Percentiles rank a stretch among this genome's conserved stretches.
These are phyloP conservation scores for Hortaea werneckii DNA, from an alignment of 2,329 filamentous ascomycete species.

Conservation along the genomic window DNA sequence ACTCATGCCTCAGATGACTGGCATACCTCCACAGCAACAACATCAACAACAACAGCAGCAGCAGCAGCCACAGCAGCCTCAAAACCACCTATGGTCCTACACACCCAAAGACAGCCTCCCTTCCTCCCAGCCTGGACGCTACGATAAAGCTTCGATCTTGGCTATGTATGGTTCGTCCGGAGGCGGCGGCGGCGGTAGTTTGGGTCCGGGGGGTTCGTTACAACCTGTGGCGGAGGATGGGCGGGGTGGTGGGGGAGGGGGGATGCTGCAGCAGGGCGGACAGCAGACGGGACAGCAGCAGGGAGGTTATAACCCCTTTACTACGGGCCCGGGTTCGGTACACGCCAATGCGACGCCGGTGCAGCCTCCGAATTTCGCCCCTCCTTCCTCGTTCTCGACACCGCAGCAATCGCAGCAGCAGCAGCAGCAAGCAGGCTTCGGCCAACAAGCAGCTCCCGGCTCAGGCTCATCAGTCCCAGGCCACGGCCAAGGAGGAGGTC, in stretches of 20 bases:
- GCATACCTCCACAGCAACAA: conserved; percentile 22
- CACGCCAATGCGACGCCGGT: too few species aligned
- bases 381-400: too few species aligned
- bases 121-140: conserved; percentile 33
- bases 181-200: conserved; percentile 26
- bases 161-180: conserved; percentile 54
- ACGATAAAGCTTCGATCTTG: conserved; percentile 65
- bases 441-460: not conserved
- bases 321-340: conserved; percentile 22
- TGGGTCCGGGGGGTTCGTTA: conserved; percentile 16
- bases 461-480: not conserved
- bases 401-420: conserved; percentile 12
- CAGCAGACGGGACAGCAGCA: not conserved
- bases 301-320: conserved; percentile 6
- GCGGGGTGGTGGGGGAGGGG: not conserved
- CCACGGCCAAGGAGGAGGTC: too few species aligned
- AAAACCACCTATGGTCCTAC: conserved; percentile 26
- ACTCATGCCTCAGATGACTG: conserved; percentile 12
- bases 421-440: not conserved
- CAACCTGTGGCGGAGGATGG: not conserved
- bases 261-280: not conserved
- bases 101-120: conserved; percentile 18
- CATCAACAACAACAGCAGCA: conserved; percentile 27
- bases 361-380: not conserved
- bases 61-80: conserved; percentile 25